Evolutionary conservation across 345 rosid genomes (phyloP).

Genomic region (Limnanthes douglasii): DNA sequence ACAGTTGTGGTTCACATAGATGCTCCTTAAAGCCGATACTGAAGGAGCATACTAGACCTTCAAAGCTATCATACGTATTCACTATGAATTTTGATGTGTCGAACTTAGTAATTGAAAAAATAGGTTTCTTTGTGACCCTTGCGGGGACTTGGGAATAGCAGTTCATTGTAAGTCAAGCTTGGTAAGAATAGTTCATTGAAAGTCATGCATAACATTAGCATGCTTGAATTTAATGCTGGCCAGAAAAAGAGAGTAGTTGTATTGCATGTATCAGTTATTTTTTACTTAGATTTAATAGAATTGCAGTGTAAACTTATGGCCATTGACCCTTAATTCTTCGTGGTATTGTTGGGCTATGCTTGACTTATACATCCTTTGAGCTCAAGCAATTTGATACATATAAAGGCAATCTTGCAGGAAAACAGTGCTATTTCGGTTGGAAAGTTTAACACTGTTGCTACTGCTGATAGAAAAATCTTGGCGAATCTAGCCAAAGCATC

Average conservation of each 20-base stretch:
- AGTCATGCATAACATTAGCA: no score
- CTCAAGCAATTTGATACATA: neutral
- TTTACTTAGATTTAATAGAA: neutral
- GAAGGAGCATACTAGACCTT: neutral
- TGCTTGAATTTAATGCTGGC: no score
- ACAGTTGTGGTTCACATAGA: neutral
- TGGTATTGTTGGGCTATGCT: neutral
- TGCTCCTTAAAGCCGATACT: neutral
- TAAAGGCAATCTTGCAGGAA: conserved; percentile 8
- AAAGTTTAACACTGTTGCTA: neutral
- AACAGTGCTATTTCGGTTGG: conserved; percentile 5
- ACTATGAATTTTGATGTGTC: no score
- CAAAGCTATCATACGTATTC: neutral
- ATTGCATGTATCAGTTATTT: no score
- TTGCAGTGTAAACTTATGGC: neutral
- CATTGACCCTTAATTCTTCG: neutral
- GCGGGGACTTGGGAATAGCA: no score
- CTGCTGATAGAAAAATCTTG: conserved; percentile 4
- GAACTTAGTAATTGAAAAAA: no score
- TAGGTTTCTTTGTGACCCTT: no score
- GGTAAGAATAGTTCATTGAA: no score
- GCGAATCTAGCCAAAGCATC: conserved; percentile 12
- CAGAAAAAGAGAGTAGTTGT: no score
- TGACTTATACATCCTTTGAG: neutral
- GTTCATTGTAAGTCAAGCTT: no score